A percentile compares a stretch with the other conserved stretches of the same genome.
Evolutionary conservation across 495 filamentous ascomycete species (phyloP).

Genomic region (Ramalina peruviana): DNA sequence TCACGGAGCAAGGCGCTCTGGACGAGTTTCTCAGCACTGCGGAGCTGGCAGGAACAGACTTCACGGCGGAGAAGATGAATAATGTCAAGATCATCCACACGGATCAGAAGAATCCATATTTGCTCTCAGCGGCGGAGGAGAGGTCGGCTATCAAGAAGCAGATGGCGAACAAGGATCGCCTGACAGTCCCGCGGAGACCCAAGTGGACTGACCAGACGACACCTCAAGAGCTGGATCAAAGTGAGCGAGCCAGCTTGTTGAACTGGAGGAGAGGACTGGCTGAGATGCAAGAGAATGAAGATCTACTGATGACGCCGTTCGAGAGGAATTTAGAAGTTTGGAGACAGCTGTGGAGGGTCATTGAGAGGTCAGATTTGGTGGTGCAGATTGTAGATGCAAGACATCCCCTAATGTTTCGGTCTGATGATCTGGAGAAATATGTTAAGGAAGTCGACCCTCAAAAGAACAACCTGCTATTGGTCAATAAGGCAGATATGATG

Average conservation of each 20-base stretch:
- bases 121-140: slow-evolving; percentile 83
- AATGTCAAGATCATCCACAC: slow-evolving; percentile 96
- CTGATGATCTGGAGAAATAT: slow-evolving; percentile 83
- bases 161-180: slow-evolving; percentile 52
- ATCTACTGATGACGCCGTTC: slow-evolving; percentile 95
- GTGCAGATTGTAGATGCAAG: slow-evolving; percentile 98
- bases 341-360: slow-evolving; percentile 96
- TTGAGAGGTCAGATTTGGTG: slow-evolving; percentile 88
- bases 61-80: slow-evolving; percentile 96
- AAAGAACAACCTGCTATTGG: slow-evolving; percentile 84
- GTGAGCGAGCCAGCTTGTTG: slow-evolving; percentile 69
- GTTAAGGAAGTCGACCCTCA: slow-evolving; percentile 79
- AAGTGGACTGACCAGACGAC: slow-evolving; percentile 79
- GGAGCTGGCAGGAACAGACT: slow-evolving; percentile 93
- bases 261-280: slow-evolving; percentile 85
- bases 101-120: slow-evolving; percentile 88
- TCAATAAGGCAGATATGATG: slow-evolving; percentile 99
- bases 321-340: slow-evolving; percentile 97
- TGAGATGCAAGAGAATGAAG: slow-evolving; percentile 81
- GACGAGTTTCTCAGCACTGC: slow-evolving; percentile 80
- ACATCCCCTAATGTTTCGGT: slow-evolving; percentile 87
- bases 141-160: slow-evolving; percentile 64
- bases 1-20: slow-evolving; percentile 91
- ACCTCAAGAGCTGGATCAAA: slow-evolving; percentile 59
- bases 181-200: slow-evolving; percentile 86